These are phyloP conservation scores for Colletotrichum lentis DNA, from an alignment of 2,329 filamentous ascomycete species.

Conservation along the genomic window DNA sequence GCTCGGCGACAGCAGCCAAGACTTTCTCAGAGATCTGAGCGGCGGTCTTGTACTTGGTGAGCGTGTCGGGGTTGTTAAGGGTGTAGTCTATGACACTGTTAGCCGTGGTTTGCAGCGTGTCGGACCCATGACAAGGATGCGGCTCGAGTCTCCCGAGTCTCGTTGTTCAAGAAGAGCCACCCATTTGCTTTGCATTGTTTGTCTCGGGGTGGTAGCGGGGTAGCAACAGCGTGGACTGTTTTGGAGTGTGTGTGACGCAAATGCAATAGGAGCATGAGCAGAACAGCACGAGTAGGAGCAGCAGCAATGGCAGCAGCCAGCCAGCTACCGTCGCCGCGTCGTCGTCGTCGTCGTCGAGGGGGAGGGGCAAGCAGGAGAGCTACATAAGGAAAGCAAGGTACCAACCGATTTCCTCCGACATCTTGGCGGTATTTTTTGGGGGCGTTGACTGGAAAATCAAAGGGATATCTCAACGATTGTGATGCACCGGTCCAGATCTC, in stretches of 20 bases:
- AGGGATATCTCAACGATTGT: slow-evolving; percentile 30
- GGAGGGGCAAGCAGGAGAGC: slow-evolving; percentile 9
- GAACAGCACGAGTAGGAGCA: slow-evolving; percentile 24
- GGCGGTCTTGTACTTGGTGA: slow-evolving; percentile 99
- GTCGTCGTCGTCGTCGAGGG: background rate
- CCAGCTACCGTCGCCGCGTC: no score
- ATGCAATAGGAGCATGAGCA: slow-evolving; percentile 41
- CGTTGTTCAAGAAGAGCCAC: slow-evolving; percentile 2
- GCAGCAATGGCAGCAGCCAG: no score
- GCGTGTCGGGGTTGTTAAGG: slow-evolving; percentile 89
- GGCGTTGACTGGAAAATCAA: slow-evolving; percentile 26
- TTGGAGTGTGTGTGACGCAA: slow-evolving; percentile 40
- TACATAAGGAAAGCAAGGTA: slow-evolving; percentile 30
- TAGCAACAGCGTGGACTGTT: slow-evolving; percentile 38
- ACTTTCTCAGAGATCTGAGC: slow-evolving; percentile 96
- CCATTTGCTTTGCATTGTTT: slow-evolving; percentile 13
- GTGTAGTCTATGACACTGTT: slow-evolving; percentile 72
- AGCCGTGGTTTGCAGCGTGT: slow-evolving; percentile 1
- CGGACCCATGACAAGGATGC: slow-evolving; percentile 1
- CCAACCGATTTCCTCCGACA: slow-evolving; percentile 58
- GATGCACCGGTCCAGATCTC: slow-evolving; percentile 36
- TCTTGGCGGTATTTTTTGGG: slow-evolving; percentile 46
- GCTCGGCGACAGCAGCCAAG: slow-evolving; percentile 79
- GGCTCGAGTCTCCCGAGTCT: slow-evolving; percentile 21
- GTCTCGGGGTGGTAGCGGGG: slow-evolving; percentile 24